Conservation (phyloP, 345 rosid genomes). For the Lepidium sativum region DNA sequence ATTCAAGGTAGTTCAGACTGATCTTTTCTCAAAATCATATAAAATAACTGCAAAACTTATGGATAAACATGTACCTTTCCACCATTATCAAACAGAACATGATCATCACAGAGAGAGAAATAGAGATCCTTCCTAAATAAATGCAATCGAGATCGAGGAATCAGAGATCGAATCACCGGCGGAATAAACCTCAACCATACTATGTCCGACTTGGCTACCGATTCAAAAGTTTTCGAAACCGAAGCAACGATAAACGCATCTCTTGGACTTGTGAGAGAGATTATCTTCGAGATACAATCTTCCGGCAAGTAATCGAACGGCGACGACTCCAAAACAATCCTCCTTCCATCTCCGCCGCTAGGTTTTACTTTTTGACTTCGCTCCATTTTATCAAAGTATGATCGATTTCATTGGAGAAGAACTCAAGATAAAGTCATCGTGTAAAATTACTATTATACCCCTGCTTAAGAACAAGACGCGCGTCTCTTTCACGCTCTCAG, state of each 20-base stretch:
- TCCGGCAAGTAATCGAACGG: constrained; percentile 18
- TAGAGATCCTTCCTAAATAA: constrained; percentile 37
- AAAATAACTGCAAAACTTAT: neutral
- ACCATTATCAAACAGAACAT: constrained; percentile 32
- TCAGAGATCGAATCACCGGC: constrained; percentile 17
- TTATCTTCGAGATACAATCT: constrained; percentile 31
- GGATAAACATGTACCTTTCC: constrained; percentile 25
- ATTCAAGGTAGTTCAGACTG: neutral
- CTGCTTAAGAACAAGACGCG: neutral
- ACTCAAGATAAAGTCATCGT: neutral
- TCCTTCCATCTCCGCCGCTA: no score
- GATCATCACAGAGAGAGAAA: constrained; percentile 31
- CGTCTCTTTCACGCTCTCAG: neutral
- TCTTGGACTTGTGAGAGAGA: constrained; percentile 35
- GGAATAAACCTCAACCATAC: constrained; percentile 49
- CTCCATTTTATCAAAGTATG: no score
- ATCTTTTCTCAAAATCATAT: neutral
- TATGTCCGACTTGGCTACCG: constrained; percentile 34
- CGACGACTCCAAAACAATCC: no score
- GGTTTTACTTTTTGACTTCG: no score
- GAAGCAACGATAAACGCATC: constrained; percentile 33
- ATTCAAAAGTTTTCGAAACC: constrained; percentile 31
- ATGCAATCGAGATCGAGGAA: neutral
- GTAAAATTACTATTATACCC: neutral
- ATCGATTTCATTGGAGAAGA: no score